A percentile compares a stretch with the other conserved stretches of the same genome.
These are phyloP conservation scores for Acer saccharum DNA, from an alignment of 345 rosid species.

Conservation along the genomic window DNA sequence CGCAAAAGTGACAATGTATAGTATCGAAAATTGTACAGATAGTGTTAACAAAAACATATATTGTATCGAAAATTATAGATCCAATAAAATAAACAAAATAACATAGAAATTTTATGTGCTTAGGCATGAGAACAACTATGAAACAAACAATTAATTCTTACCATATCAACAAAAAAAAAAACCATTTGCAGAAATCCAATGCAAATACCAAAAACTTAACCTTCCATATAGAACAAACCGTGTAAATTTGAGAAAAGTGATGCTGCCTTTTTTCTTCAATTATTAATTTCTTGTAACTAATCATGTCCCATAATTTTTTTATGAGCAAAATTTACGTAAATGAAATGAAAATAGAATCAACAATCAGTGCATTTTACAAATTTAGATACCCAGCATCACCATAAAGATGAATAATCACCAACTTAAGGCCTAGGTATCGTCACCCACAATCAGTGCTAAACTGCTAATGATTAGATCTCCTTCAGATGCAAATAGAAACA, in stretches of 20 bases:
- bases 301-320: not conserved
- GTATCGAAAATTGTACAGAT: too few species aligned
- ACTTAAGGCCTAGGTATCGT: not conserved
- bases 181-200: not conserved
- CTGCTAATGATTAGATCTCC: not conserved
- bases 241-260: not conserved
- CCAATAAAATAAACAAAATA: too few species aligned
- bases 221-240: not conserved
- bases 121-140: too few species aligned
- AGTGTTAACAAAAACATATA: not conserved
- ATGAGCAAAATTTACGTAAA: not conserved
- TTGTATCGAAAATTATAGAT: too few species aligned
- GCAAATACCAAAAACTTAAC: not conserved
- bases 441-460: not conserved
- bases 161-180: too few species aligned
- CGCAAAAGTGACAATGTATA: not conserved
- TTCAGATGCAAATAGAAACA: not conserved
- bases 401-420: not conserved
- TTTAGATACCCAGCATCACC: not conserved
- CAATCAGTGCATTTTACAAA: not conserved
- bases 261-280: not conserved
- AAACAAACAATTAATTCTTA: too few species aligned
- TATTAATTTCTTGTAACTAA: not conserved
- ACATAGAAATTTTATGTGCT: too few species aligned
- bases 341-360: too few species aligned